Base-by-base conservation (phyloP, 257 asterid species). In the Asclepias syriaca region DNA sequence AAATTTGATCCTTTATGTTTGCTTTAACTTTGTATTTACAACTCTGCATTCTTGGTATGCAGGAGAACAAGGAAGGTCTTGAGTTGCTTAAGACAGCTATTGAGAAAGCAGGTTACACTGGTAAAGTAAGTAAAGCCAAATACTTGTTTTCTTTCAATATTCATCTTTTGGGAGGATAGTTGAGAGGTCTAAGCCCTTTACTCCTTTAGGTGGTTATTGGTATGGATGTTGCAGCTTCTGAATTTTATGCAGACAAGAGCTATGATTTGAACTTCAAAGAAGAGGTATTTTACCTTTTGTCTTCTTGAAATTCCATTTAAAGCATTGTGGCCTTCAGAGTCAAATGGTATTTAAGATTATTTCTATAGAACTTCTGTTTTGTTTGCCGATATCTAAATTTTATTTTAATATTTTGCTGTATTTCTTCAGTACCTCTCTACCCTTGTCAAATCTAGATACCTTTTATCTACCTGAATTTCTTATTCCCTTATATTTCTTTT, bases 221-320 rank as follows among this genome's bases (percentile, higher is more conserved):
- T 46, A 95, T 95, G 98, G 98, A 95, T 78, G 99, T 95, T 82
- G 99, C 99, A 57, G 99, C 99, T 22, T 95, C 99, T 76, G 99
- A 92, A 75, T 95, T 95, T 74, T 95, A 88, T 66, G 92, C 83
- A 8, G 96, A 90, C 68, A 87, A 92, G 85, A 84, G 85, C 11
- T 92, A 92, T 14, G 99, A 95, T 72, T 80, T 92, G 91, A 95
- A 95, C 89, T 95, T 95, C 85, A 95, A 95, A 75, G 99, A 95
- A 85, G 98, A 92, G 92, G 99, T 77, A 6, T 24, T 24, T 57
- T 71, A 50, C n/a, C 57, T 53, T 53, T 54, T 40, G 37, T 40
- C 40, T 66, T 37, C 15, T 22, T 58, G 64, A 58, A 24, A 24
- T 37, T 32, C 66, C 8, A 59, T 29, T 60, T 60, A 43, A 32